Conservation (phyloP, 768 basidiomycete genomes). For the Fomitopsis serialis region DNA sequence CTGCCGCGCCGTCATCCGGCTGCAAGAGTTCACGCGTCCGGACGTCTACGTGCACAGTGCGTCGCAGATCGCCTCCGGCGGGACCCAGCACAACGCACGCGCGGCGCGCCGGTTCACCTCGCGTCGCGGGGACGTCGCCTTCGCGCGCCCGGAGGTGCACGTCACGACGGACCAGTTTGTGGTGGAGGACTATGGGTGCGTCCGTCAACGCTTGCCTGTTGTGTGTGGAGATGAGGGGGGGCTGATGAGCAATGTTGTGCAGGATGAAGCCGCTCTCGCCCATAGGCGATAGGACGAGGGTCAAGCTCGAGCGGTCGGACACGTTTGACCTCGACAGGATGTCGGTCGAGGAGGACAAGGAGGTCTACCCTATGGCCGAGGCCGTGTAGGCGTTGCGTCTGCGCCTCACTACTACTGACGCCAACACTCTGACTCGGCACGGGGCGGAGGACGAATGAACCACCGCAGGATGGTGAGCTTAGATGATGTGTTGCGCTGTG, state of each 20-base stretch:
- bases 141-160: slow-evolving; percentile 40
- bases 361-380: neutral
- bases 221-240: neutral
- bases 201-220: neutral
- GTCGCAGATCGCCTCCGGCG: slow-evolving; percentile 7
- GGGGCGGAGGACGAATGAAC: too few species aligned
- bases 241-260: neutral
- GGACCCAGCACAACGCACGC: neutral
- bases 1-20: slow-evolving; percentile 62
- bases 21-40: slow-evolving; percentile 46
- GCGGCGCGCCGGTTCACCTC: slow-evolving; percentile 8
- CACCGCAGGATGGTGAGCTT: too few species aligned
- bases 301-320: neutral
- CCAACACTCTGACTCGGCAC: too few species aligned
- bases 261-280: neutral
- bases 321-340: neutral
- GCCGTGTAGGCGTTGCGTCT: neutral
- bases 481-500: too few species aligned
- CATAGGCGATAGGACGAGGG: neutral
- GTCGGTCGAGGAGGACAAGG: neutral
- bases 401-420: too few species aligned
- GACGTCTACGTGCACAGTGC: slow-evolving; percentile 21
- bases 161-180: slow-evolving; percentile 59
- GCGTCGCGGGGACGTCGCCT: neutral
- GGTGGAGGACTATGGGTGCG: slow-evolving; percentile 43